Conservation (phyloP, 2,329 filamentous ascomycete species). For the Thermothelomyces thermophilus region DNA sequence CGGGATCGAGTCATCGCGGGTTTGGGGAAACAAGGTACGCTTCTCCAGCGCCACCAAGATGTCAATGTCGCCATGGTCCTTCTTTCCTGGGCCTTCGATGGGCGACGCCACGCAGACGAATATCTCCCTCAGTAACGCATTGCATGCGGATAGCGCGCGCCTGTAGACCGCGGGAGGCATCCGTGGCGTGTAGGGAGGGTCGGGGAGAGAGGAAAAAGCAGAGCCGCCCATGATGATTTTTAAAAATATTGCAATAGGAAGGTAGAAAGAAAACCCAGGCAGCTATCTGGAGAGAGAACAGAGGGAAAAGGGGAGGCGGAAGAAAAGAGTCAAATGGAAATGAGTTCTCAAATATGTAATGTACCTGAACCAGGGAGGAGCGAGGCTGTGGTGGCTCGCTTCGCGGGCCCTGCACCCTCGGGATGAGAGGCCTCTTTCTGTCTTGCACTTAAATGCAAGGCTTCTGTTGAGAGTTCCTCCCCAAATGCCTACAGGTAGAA, state of each 20-base stretch:
- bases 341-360: no score
- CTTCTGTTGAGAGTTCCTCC: no score
- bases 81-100: slow-evolving; percentile 63
- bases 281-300: no score
- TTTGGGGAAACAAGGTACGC: slow-evolving; percentile 11
- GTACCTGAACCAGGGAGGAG: no score
- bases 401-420: no score
- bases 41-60: slow-evolving; percentile 47
- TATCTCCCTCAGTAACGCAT: slow-evolving; percentile 40
- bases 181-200: slow-evolving; percentile 55
- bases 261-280: no score
- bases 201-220: slow-evolving; percentile 44
- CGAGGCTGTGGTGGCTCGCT: no score
- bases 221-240: slow-evolving; percentile 55
- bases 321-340: no score
- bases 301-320: no score
- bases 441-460: no score
- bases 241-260: neutral
- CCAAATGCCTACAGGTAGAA: no score
- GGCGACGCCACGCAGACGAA: slow-evolving; percentile 53
- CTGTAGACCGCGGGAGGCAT: slow-evolving; percentile 56
- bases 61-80: slow-evolving; percentile 66
- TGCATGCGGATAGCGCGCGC: slow-evolving; percentile 40
- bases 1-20: neutral
- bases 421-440: no score